Evolutionary conservation across 2,329 filamentous ascomycete species (phyloP), one percentile per base, ranked within the genome.

Genomic region (Xylariomycetidae sp.): DNA sequence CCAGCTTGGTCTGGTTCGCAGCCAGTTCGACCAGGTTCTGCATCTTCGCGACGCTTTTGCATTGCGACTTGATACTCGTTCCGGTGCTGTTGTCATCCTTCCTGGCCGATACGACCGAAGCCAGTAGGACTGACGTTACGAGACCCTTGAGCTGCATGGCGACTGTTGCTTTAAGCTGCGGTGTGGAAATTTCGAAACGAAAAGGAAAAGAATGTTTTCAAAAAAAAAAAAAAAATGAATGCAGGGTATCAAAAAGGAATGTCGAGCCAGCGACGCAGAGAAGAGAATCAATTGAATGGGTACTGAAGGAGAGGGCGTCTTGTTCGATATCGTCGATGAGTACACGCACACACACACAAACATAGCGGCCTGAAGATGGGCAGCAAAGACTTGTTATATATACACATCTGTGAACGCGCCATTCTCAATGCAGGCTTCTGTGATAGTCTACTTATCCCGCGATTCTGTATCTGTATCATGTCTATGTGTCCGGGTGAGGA

Each of bases 1-100:
- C 47, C 4, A 66, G 53, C 38, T 49, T 43, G 20, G 61, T 64
- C 6, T 49, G 39, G 49, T 66, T 64, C 46, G 43, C 39, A 14
- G 58, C 60, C 4, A 62, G 43, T 27, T 54, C 42, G 34, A 59
- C 45, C 25, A 62, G 29, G 25, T 45, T 28, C 39, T 48, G 56
- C 5, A 61, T 46, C 34, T 46, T 45, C 27, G 44, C 31, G 30
- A 64, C 50, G 30, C 55, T 38, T 30, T 47, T 48, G 51, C 62
- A 64, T 37, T 58, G 50, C 16, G 48, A 44, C 44, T 52, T 48
- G 32, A 52, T 46, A 26, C 40, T 50, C 31, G 49, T 51, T 33
- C 50, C 56, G 41, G 44, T 56, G 27, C 31, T 41, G 30, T 46
- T 46, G 19, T 50, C 48, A 31, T 48, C 32, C 33, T 48, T 51